Evolutionary conservation across 2,329 filamentous ascomycete species (phyloP), one percentile per base, ranked within the genome.

Genomic region (Aspergillus novofumigatus): DNA sequence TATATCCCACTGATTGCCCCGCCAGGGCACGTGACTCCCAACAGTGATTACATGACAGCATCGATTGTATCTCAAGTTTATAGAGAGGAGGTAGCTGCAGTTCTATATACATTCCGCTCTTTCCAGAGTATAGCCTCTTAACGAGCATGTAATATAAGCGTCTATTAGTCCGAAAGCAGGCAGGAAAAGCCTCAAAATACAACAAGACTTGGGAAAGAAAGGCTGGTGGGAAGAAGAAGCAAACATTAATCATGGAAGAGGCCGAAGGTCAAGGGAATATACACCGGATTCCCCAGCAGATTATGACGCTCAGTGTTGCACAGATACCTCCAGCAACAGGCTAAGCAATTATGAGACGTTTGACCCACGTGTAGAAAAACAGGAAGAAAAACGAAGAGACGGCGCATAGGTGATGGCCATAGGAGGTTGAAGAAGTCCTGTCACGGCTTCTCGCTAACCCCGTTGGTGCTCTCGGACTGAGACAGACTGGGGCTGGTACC

Each of bases 401-500:
- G 9, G 44, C 44, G 21, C 23, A 23, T 47, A 47, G 21, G 41
- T n/a, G 17, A 9, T 44, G 2, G 8, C 41, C 41, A 21, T 44
- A 17, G n/a, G 21, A 44, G 9, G n/a, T 44, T 3, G n/a, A 44
- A 23, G 41, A 9, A 35, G 32, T 17, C 32, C 32, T 6, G 7
- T 51, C 20, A 51, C 23, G 49, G 8, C 44, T 47, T 21, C 41
- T 44, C 20, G 11, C 20, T 59, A 56, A 57, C 54, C 11, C 45
- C 56, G 11, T 38, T 51, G 8, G 52, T 28, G 10, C 47, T 58
- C 44, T 69, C 64, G 11, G 58, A 64, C 55, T 75, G 73, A 7
- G 71, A 68, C 49, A 75, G 55, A 53, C 74, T 73, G 49, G 73
- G 73, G 21, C 72, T 69, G 23, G 74, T 66, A 10, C 83, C 86